Evolutionary conservation across 768 basidiomycete species (phyloP), one percentile per base, ranked within the genome.

Genomic region (Megacollybia marginata): DNA sequence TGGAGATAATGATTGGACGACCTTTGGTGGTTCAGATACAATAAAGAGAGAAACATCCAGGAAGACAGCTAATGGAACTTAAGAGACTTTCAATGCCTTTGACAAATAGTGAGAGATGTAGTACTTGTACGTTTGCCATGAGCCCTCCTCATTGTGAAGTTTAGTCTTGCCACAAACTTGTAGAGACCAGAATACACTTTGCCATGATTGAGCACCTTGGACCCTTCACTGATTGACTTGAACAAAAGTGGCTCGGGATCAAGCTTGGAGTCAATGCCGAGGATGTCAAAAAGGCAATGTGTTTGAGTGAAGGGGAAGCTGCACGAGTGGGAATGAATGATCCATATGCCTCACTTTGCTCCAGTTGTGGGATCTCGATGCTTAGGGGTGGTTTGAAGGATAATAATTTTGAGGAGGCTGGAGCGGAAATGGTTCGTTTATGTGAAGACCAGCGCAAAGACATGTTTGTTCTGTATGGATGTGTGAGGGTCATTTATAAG

Each of bases 121-220:
- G 70, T 95, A 95, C 58, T 94, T 90, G 71, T 95, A 93, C 9
- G 95, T 88, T 70, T 96, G 94, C 85, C 94, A 93, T 4, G 93
- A 96, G 43, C 82, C 82, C 57, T 92, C 85, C 61, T 94, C 92
- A 64, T 96, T 97, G 56, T 83, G 76, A 15, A 97, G 74, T 62
- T 91, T 92, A 7, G 93, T 96, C 65, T 96, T 93, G 19, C 93
- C 93, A 52, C 93, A 96, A 48, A 96, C 86, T 96, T 93, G 58
- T 96, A 96, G 52, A 97, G 62, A 8, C 93, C 93, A 10, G 92
- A 94, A 64, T 95, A 96, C 13, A 97, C 76, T 67, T 96, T 97
- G 50, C 91, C 93, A 61, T 94, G 94, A 62, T 97, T 97, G 47
- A 95, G 72, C 54, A 92, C 89, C 59, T 78, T 83, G 2, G 86